Base-by-base conservation (phyloP, 768 basidiomycete species). In the Trametes maxima region DNA sequence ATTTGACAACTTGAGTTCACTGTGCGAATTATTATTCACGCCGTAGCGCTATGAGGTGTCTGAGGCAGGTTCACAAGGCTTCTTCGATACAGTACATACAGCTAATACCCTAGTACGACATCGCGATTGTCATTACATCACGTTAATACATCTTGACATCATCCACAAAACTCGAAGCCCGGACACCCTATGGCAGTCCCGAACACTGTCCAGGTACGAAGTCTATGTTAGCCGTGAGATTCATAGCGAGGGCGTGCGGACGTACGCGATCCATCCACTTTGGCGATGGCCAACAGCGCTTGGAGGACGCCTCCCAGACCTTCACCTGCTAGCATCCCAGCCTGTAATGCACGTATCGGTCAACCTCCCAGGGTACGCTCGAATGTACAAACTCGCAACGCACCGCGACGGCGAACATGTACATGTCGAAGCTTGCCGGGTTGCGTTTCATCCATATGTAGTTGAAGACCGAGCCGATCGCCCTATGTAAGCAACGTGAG, bases 221-320 rank as follows among this genome's bases (percentile, higher is more conserved):
- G 17, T 28, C 14, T 8, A 5, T 11, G 44, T 43, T n/a, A 50
- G 39, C 6, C 28, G 1, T 19, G 36, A 12, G 16, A 10, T n/a
- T 3, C 22, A 35, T 19, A 10, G 22, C 3, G 10, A 21, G 11
- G 3, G 21, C 2, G 13, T 21, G 35, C 13, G 14, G 35, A 51
- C 19, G 54, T 19, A 80, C 79, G 76, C 33, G 74, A 68, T 22
- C 82, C 83, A 59, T 82, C 81, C 42, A 84, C 83, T 51, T 79
- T 79, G 40, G 76, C 70, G 56, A 85, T 73, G 35, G 82, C 79
- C 21, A 86, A 74, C 16, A 85, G 69, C 12, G 84, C 84, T 63
- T 81, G 80, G 69, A 85, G 78, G 53, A 86, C 83, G 68, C 84
- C 85, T 33, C 83, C 85, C 33, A 86, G 75, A 71, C 85, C 85